A percentile compares a stretch with the other conserved stretches of the same genome.
phyloP scores from a whole-genome alignment of 2,329 filamentous ascomycete genomes.

The Penicillium capsulatum region DNA sequence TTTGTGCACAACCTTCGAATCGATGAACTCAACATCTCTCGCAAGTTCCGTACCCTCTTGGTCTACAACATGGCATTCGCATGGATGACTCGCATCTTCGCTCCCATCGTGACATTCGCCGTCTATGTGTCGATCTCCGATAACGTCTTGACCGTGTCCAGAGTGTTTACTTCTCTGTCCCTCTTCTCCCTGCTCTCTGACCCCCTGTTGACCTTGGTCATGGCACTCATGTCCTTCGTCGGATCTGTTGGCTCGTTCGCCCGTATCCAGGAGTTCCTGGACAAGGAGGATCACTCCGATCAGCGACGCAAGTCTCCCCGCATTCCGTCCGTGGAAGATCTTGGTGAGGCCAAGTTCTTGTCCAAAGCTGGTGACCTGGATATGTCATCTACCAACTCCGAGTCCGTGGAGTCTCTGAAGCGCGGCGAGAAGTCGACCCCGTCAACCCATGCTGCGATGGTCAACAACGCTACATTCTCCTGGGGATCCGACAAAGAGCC shows the following conservation, averaged over 20 bases:
- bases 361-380: slow-evolving; percentile 24
- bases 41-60: slow-evolving; percentile 40
- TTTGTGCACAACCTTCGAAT: slow-evolving; percentile 39
- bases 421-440: slow-evolving; percentile 9
- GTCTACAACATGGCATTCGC: slow-evolving; percentile 42
- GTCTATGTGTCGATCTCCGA: slow-evolving; percentile 43
- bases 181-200: slow-evolving; percentile 47
- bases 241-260: slow-evolving; percentile 46
- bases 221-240: slow-evolving; percentile 44
- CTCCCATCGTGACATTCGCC: slow-evolving; percentile 45
- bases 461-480: slow-evolving; percentile 46
- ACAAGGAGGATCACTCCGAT: slow-evolving; percentile 31
- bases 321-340: slow-evolving; percentile 14
- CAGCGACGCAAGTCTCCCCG: slow-evolving; percentile 14
- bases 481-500: slow-evolving; percentile 45
- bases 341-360: slow-evolving; percentile 19
- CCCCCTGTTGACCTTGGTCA: slow-evolving; percentile 45
- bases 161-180: slow-evolving; percentile 47
- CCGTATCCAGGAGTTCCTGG: slow-evolving; percentile 46
- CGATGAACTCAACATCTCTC: slow-evolving; percentile 42
- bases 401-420: slow-evolving; percentile 22
- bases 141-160: slow-evolving; percentile 40
- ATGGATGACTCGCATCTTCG: slow-evolving; percentile 41
- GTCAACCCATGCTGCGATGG: slow-evolving; percentile 32
- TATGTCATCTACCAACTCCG: slow-evolving; percentile 21